Evolutionary conservation across 768 basidiomycete species (phyloP).

Genomic region (Boletellus ananas): DNA sequence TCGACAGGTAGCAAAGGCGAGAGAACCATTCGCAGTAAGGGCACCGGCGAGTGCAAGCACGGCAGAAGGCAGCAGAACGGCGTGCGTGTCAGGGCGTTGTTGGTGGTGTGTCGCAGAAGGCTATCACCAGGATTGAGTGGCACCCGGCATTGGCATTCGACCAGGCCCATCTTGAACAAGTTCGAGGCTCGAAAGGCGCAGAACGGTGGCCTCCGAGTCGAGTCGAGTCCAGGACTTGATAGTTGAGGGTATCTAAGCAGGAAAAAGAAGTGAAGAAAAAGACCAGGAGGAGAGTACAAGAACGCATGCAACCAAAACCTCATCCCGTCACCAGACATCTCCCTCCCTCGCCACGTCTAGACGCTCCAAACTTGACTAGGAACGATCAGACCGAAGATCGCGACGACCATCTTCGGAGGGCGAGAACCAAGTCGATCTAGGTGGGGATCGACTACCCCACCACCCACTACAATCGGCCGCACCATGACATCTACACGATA

Average conservation of each 20-base stretch:
- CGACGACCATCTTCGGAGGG: too few relatives aligned
- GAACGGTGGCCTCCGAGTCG: neutral
- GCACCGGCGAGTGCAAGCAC: neutral
- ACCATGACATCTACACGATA: neutral
- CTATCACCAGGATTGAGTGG: neutral
- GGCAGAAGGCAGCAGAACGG: neutral
- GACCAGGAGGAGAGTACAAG: neutral
- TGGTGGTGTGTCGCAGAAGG: neutral
- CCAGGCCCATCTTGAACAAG: neutral
- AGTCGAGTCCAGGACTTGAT: neutral
- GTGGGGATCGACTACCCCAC: neutral
- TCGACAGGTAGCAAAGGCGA: neutral
- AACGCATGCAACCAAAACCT: neutral
- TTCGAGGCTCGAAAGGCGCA: neutral
- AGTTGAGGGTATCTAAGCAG: neutral
- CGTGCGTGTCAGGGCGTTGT: neutral
- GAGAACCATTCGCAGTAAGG: neutral
- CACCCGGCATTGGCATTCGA: neutral
- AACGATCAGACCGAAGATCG: neutral
- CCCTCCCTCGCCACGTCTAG: too few relatives aligned
- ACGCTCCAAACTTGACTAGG: neutral
- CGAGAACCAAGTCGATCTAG: neutral
- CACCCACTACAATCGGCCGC: neutral
- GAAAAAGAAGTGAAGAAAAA: neutral
- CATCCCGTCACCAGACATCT: neutral